phyloP scores from a whole-genome alignment of 2,329 filamentous ascomycete species.

The Dendrostoma leiphaemia region DNA sequence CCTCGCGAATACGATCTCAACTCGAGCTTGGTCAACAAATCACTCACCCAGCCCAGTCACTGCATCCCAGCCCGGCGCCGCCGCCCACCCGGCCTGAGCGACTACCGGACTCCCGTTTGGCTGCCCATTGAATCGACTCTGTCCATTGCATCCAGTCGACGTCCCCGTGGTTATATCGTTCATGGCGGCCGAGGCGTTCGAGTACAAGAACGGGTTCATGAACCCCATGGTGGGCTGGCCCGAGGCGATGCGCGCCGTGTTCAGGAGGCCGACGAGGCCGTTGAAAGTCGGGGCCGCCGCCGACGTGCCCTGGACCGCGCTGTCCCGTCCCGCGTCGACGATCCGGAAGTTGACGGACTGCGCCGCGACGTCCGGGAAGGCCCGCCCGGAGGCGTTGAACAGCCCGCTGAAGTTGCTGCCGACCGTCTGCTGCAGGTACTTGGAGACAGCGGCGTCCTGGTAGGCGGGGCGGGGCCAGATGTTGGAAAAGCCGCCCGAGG shows the following conservation, averaged over 20 bases:
- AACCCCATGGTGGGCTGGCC: slow-evolving; percentile 44
- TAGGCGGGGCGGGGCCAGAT: slow-evolving; percentile 25
- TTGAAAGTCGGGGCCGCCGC: slow-evolving; percentile 55
- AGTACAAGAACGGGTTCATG: slow-evolving; percentile 48
- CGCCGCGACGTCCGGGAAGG: slow-evolving; percentile 60
- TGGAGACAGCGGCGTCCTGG: slow-evolving; percentile 19
- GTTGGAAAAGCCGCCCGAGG: slow-evolving; percentile 37
- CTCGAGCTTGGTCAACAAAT: not conserved
- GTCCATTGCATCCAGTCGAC: slow-evolving; percentile 19
- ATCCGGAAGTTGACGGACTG: slow-evolving; percentile 31
- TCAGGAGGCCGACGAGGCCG: slow-evolving; percentile 54
- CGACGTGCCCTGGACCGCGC: slow-evolving; percentile 27
- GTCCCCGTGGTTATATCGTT: slow-evolving; percentile 33
- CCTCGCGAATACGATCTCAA: not conserved
- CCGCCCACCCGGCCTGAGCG: slow-evolving; percentile 15
- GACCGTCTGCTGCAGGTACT: not conserved
- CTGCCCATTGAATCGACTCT: slow-evolving; percentile 2
- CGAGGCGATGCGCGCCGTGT: slow-evolving; percentile 48
- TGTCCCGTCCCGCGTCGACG: slow-evolving; percentile 33
- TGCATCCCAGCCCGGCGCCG: slow-evolving; percentile 19
- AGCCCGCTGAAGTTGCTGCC: slow-evolving; percentile 1
- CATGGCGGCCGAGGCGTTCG: slow-evolving; percentile 22
- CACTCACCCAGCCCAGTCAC: slow-evolving; percentile 18
- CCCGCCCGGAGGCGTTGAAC: slow-evolving; percentile 44
- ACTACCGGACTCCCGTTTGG: slow-evolving; percentile 8